These are phyloP conservation scores for Yarrowia yakushimensis DNA, from an alignment of 805 yeast genomes.

Conservation along the genomic window DNA sequence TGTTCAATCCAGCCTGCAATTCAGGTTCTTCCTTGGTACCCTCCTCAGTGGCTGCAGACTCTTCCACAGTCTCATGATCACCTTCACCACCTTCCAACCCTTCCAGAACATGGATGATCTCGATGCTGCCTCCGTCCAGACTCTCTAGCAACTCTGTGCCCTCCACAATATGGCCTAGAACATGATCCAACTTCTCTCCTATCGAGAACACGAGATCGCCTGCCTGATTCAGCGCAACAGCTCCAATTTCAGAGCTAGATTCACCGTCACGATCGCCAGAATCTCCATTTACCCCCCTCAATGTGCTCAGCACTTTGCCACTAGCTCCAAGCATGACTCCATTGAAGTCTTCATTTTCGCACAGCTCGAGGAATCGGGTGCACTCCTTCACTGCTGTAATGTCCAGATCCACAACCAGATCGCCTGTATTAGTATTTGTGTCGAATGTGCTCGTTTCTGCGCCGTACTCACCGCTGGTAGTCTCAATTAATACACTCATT, in stretches of 20 bases:
- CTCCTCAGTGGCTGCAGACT: background rate
- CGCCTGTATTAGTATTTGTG: slow-evolving; percentile 1
- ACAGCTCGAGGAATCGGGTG: background rate
- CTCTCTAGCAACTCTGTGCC: slow-evolving; percentile 78
- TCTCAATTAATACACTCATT: slow-evolving; percentile 23
- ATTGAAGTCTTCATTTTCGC: slow-evolving; percentile 16
- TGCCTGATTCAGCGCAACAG: background rate
- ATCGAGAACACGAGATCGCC: background rate
- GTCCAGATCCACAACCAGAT: slow-evolving; percentile 20
- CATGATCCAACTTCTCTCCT: slow-evolving; percentile 72
- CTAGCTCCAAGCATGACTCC: slow-evolving; percentile 1
- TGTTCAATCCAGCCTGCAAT: slow-evolving; percentile 2
- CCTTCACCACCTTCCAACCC: background rate
- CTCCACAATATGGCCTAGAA: slow-evolving; percentile 86
- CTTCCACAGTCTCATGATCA: background rate
- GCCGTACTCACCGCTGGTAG: slow-evolving; percentile 10
- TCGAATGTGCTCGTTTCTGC: background rate
- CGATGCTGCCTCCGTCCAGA: slow-evolving; percentile 63
- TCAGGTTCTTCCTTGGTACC: background rate
- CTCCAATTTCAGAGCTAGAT: background rate
- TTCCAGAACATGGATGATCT: slow-evolving; percentile 11
- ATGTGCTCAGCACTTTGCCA: background rate
- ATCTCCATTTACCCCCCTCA: background rate
- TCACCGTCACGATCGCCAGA: background rate
- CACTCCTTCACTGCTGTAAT: background rate